A percentile compares a stretch with the other conserved stretches of the same genome.
These are phyloP conservation scores for Neurospora hispaniola DNA, from an alignment of 495 filamentous ascomycete species.

Conservation along the genomic window DNA sequence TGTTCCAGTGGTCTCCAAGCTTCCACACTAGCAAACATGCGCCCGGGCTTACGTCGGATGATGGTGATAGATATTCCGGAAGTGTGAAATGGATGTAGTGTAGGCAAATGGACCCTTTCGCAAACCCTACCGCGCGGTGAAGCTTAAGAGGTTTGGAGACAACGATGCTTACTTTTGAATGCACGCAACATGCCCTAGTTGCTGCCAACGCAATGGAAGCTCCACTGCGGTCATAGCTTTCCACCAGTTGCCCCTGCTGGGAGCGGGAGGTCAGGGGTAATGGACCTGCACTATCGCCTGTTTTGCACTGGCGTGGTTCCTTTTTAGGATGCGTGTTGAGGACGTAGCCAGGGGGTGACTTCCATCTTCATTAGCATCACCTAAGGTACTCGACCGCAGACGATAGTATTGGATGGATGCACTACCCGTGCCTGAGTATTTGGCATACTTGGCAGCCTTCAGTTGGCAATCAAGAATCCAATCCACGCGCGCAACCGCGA, in stretches of 20 bases:
- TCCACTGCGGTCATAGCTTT: constrained; percentile 11
- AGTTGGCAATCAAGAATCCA: constrained; percentile 12
- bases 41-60: not conserved
- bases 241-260: constrained; percentile 2
- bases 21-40: not conserved
- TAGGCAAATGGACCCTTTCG: not conserved
- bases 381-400: not conserved
- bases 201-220: constrained; percentile 3
- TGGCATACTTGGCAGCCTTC: constrained; percentile 9
- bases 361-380: not conserved
- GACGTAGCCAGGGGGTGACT: constrained; percentile 4
- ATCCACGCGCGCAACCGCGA: constrained; percentile 5
- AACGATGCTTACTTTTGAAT: constrained; percentile 1
- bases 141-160: not conserved
- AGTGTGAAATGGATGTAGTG: not conserved
- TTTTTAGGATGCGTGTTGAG: not conserved
- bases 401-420: not conserved
- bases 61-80: not conserved
- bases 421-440: not conserved
- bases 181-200: not conserved
- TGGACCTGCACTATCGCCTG: not conserved
- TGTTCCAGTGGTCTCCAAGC: not conserved
- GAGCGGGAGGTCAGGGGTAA: not conserved
- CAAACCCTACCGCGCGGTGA: not conserved
- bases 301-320: not conserved